Evolutionary conservation across 352 stramenopile species (phyloP), one percentile per base, ranked within the genome.

Genomic region (Phytophthora litchii): DNA sequence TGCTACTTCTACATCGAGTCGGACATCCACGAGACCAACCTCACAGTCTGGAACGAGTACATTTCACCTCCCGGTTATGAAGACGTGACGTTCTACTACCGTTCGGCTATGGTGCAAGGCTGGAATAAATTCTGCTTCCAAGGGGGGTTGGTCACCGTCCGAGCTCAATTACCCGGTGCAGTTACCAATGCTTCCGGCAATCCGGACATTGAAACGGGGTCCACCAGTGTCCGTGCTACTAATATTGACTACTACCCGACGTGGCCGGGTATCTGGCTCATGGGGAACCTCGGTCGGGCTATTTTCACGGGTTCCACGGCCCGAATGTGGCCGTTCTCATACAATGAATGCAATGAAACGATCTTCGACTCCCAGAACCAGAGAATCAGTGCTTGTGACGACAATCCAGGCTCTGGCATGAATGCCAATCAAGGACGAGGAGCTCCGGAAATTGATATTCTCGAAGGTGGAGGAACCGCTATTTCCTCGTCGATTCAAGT

Each of bases 81-180:
- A 54, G 46, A 53, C 27, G 58, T 66, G 2, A 64, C 52, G 7
- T 67, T 76, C 34, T 78, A 79, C 48, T 90, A 90, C 54, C 64
- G 69, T 0, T 89, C 78, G 17, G 93, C 71, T 1, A 97, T 97
- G 88, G 49, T 97, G 0, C 91, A 97, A 47, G 78, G 67, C n/a
- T 98, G 94, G 94, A 95, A 98, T 76, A 98, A 98, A 62, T 98
- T 98, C 66, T 98, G 94, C 61, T 97, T 97, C 58, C 95, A 95
- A 37, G 94, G 94, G 19, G 94, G 94, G 0, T 89, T 97, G 34
- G 66, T 98, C 3, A 92, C 97, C 59, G 86, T 97, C 5, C 67
- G 82, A 34, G 79, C 89, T 0, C 87, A 94, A 55, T 73, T 98
- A 8, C 92, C 94, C 1, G 57, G 64, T 37, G 32, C 48, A 19